Conservation (phyloP, 495 filamentous ascomycete genomes). For the Pseudotulostoma volvatum region DNA sequence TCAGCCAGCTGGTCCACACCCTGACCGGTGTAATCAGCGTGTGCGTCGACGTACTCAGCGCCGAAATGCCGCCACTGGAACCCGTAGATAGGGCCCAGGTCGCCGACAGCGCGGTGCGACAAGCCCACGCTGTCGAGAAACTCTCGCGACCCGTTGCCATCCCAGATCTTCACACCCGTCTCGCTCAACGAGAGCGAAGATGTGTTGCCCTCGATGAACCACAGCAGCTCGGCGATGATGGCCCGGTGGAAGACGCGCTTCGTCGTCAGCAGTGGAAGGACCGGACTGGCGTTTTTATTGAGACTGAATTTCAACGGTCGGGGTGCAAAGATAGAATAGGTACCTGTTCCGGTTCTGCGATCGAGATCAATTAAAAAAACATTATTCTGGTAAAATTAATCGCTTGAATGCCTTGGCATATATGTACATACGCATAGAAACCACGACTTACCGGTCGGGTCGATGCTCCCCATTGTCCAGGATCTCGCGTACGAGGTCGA, state of each 20-base stretch:
- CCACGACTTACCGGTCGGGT: conserved; percentile 45
- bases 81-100: conserved; percentile 91
- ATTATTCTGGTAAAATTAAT: not conserved
- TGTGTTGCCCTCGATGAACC: conserved; percentile 80
- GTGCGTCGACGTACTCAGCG: conserved; percentile 63
- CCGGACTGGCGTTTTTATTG: conserved; percentile 37
- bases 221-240: conserved; percentile 84
- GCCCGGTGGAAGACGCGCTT: conserved; percentile 91
- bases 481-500: conserved; percentile 60
- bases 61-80: conserved; percentile 99
- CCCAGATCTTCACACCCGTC: conserved; percentile 89
- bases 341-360: conserved; percentile 77
- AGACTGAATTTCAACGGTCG: conserved; percentile 74
- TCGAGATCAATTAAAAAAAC: not conserved
- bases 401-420: not conserved
- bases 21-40: conserved; percentile 71
- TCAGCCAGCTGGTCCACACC: conserved; percentile 86
- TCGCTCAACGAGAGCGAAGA: conserved; percentile 56
- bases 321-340: conserved; percentile 74
- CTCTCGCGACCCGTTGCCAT: conserved; percentile 81
- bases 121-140: conserved; percentile 78
- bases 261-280: conserved; percentile 86
- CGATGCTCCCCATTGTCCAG: conserved; percentile 61
- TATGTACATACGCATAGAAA: not conserved
- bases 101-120: conserved; percentile 60